Base-by-base conservation (phyloP, 257 asterid species). In the Gynochthodes officinalis region DNA sequence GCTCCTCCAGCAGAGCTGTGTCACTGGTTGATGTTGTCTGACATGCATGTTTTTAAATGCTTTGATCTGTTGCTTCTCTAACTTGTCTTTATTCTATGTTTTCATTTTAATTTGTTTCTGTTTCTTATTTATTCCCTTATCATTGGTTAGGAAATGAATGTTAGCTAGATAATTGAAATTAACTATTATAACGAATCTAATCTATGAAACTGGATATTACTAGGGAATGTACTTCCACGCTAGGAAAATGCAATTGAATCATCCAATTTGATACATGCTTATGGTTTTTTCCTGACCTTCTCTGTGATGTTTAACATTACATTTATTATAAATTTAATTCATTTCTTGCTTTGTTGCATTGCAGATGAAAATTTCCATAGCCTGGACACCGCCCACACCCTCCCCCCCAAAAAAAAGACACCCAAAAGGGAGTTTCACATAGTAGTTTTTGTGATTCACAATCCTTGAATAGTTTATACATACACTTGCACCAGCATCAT, bases 1-100 rank as follows among this genome's bases (percentile, higher is more conserved):
- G 89, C 83, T 78, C 76, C 89, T 69, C 96, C 97, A 55, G 96
- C 93, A 62, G 96, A 91, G 76, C 69, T 93, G 74, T 93, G 98
- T 65, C 95, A 86, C 53, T 93, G 98, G 98, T 83, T 93, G 84
- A 84, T 91, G 35, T 58, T 91, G 63, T 82, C 98, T 8, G 98
- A 93, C 85, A 88, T 93, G 98, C 89, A 90, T 67, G 72, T 48
- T 74, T 69, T 12, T 0, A 35, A 57, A 12, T 27, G 25, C 35
- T 19, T 60, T 40, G 44, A 16, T 44, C 25, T 62, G 48, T 55
- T 57, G 35, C 50, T 37, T 33, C 48, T 59, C 39, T 18, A 46
- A 4, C 40, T n/a, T 11, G 1, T n/a, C n/a, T n/a, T n/a, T n/a
- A n/a, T n/a, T n/a, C n/a, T 58, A 37, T 33, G 10, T 15, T n/a